Evolutionary conservation across 179 eudicot species (phyloP).

Genomic region (Actinidia polygama): DNA sequence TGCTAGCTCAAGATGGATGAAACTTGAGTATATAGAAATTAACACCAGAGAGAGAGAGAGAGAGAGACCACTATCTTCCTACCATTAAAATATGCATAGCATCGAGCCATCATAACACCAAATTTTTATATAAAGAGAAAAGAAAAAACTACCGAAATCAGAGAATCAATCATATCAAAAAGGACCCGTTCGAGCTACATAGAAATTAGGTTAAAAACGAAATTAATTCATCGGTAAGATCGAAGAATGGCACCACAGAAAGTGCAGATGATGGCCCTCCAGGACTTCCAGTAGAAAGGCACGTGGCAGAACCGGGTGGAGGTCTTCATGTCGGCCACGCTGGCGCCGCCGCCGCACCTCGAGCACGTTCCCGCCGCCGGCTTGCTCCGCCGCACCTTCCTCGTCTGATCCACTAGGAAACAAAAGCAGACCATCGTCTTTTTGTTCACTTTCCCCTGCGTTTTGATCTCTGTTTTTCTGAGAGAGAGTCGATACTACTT

Average conservation of each 20-base stretch:
- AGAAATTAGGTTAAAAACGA: no score
- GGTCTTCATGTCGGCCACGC: slow-evolving; percentile 67
- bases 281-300: slow-evolving; percentile 58
- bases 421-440: slow-evolving; percentile 60
- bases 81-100: background rate
- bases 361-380: slow-evolving; percentile 70
- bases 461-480: no score
- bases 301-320: slow-evolving; percentile 60
- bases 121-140: no score
- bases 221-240: slow-evolving; percentile 47
- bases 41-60: no score
- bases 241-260: slow-evolving; percentile 69
- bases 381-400: slow-evolving; percentile 46
- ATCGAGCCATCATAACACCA: no score
- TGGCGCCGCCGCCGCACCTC: slow-evolving; percentile 59
- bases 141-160: no score
- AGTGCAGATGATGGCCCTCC: slow-evolving; percentile 67
- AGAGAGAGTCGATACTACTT: no score
- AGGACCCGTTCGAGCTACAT: no score
- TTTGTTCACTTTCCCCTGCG: no score
- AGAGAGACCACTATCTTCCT: background rate
- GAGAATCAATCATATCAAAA: no score
- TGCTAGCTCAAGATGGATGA: no score
- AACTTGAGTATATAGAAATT: no score
- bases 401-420: slow-evolving; percentile 65